Evolutionary conservation across 2,329 filamentous ascomycete species (phyloP), one percentile per base, ranked within the genome.

Genomic region (Neoarthrinium moseri): DNA sequence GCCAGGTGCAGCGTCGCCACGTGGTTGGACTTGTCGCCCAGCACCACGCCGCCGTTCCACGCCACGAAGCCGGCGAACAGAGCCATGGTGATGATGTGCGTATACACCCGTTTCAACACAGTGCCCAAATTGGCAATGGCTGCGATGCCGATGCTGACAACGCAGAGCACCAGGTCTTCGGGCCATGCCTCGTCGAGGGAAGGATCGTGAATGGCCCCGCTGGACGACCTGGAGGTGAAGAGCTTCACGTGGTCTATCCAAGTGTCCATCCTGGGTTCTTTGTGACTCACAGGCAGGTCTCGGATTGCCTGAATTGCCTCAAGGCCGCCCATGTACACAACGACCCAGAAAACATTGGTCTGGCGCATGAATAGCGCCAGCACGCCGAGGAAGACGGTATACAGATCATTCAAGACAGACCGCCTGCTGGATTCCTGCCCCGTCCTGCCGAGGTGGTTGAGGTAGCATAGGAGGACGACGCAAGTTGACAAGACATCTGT

Each of bases 311-410:
- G 73, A 2, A 81, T 64, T 34, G 70, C 68, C 62, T 85, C 77
- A 33, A 81, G 50, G 5, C 78, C 84, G 17, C 86, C 86, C 57
- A 90, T 80, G 58, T 88, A 90, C 0, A 91, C 73, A 1, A 89
- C 86, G 0, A 91, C 84, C 94, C 94, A 99, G 63, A 99, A 96
- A 46, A 97, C 87, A 58, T 99, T 99, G 0, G 94, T 99, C 66
- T 99, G 94, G 20, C 94, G 78, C 73, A 96, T 94, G 3, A 79
- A 70, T 17, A 99, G 73, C 1, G 89, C 76, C 2, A 80, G 51
- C 0, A 89, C 52, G 0, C 91, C 91, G 5, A 86, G 63, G 0
- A 74, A 1, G 0, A 89, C 50, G 0, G 72, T 71, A 10, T 55
- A 50, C 0, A 83, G 1, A 39, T 74, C 72, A 34, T 64, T 76